Base-by-base conservation (phyloP, 345 rosid species). In the Mangifera indica region DNA sequence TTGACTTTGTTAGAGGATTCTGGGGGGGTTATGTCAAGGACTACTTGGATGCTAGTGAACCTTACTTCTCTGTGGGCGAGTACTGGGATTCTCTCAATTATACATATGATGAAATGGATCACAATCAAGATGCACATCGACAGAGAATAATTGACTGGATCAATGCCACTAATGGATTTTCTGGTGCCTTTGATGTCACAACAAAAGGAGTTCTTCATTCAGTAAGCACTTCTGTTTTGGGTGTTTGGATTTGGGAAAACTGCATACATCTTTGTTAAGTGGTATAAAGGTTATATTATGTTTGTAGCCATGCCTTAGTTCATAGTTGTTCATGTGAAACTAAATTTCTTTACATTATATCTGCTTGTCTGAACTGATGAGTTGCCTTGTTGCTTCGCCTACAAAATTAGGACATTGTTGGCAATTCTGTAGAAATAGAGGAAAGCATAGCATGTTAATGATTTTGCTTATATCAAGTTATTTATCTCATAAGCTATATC, bases 21-120 rank as follows among this genome's bases (percentile, higher is more conserved):
- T 94, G 99, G 99, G 98, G 99, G 79, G 99, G 99, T 72, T 92
- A 94, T 79, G 93, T 92, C n/a, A 92, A 90, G 88, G 99, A 94
- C 85, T 94, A 94, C 76, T 54, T 94, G 82, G 96, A 90, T 77
- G 85, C 96, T 59, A 94, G 63, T 79, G 88, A 88, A 62, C 99
- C 99, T 4, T 85, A 80, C 76, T 94, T 94, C 77, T 91, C 91
- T 45, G 98, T 92, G 59, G 99, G 98, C 37, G 99, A 94, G 83
- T 94, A 85, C 70, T 94, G 98, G 98, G 99, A 94, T 87, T 94
- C 99, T 32, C 83, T 94, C 49, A 85, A 83, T 77, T 92, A 94
- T 79, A 89, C 91, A 2, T 94, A 89, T 63, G 90, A 90, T 59
- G 98, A 87, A 73, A 84, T 94, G 98, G 98, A 92, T 72, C 87